These are phyloP conservation scores for Trichoderma gamsii DNA, from an alignment of 495 filamentous ascomycete genomes.

Conservation along the genomic window DNA sequence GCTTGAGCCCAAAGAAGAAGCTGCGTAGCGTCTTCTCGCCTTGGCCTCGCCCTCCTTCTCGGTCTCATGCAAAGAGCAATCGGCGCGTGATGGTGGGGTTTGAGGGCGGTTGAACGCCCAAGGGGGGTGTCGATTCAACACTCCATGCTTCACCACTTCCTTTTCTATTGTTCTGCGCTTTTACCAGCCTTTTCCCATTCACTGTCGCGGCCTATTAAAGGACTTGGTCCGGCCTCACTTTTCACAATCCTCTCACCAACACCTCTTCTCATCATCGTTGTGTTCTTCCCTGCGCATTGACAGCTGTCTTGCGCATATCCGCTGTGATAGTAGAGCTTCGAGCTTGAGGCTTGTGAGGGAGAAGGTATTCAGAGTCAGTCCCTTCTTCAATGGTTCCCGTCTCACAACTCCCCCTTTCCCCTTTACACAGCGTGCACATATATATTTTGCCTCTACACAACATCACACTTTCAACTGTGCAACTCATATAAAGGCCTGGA, in stretches of 20 bases:
- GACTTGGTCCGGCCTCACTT: not conserved
- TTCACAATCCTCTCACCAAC: conserved; percentile 11
- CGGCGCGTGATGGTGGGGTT: conserved; percentile 11
- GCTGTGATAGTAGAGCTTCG: not conserved
- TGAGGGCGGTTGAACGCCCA: not conserved
- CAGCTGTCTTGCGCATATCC: not conserved
- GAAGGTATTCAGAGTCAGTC: conserved; percentile 11
- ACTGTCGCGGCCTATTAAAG: conserved; percentile 6
- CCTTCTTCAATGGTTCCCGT: not conserved
- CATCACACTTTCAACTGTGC: not conserved
- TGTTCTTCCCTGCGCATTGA: conserved; percentile 1
- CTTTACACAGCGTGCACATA: not conserved
- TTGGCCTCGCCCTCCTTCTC: conserved; percentile 10
- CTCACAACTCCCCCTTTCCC: not conserved
- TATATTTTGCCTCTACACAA: not conserved
- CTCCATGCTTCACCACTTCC: not conserved
- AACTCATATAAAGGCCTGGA: not conserved
- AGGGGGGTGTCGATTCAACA: conserved; percentile 13
- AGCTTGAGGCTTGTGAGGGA: conserved; percentile 1
- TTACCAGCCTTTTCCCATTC: not conserved
- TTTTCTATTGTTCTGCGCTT: not conserved
- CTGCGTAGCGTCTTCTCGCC: conserved; percentile 1
- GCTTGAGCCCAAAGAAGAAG: conserved; percentile 14
- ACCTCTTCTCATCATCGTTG: not conserved
- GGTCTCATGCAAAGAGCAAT: conserved; percentile 9